Evolutionary conservation across 208 protist genomes (phyloP).

Genomic region (Tritrichomonas foetus): DNA sequence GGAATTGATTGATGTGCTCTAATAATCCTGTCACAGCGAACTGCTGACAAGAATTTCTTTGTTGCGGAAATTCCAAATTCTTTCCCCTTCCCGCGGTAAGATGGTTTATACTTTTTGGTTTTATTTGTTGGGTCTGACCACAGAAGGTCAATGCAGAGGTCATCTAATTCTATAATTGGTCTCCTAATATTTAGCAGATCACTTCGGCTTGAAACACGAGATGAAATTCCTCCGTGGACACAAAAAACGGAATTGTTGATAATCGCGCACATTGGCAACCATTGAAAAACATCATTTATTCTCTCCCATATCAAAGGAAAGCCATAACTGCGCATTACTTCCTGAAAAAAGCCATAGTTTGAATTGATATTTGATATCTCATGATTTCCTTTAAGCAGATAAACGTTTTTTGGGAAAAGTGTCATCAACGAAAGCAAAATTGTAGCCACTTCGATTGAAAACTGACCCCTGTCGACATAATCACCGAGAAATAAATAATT

Average conservation of each 20-base stretch:
- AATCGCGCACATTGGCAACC: neutral
- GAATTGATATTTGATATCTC: neutral
- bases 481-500: slow-evolving; percentile 30
- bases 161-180: neutral
- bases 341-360: neutral
- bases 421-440: neutral
- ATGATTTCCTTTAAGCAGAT: neutral
- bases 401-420: neutral
- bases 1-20: neutral
- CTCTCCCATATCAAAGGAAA: neutral
- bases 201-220: neutral
- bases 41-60: neutral
- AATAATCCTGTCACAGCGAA: too few relatives aligned
- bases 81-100: neutral
- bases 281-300: neutral
- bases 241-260: neutral
- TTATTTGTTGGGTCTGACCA: neutral
- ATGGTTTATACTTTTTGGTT: neutral
- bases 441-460: neutral
- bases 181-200: neutral
- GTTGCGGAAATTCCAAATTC: neutral
- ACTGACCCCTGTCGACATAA: slow-evolving; percentile 1
- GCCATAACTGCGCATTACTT: neutral
- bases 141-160: neutral
- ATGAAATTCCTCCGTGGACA: neutral